A percentile compares a stretch with the other conserved stretches of the same genome.
phyloP scores from a whole-genome alignment of 1,284 basidiomycete species.

The Boletellus sp. region DNA sequence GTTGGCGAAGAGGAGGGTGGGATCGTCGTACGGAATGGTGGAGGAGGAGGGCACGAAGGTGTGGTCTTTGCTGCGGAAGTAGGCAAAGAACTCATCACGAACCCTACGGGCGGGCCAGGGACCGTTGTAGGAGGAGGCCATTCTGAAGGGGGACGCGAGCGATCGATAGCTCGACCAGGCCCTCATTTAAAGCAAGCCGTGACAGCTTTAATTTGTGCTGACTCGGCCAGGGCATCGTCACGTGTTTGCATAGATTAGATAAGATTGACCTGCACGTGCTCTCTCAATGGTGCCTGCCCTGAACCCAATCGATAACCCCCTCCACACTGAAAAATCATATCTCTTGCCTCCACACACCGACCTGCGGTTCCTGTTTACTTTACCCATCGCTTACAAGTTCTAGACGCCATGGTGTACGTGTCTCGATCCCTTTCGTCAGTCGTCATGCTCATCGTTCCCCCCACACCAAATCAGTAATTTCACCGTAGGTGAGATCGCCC shows the following conservation, averaged over 20 bases:
- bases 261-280: conserved; percentile 8
- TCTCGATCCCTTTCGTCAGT: conserved; percentile 8
- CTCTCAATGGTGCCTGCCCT: conserved; percentile 27
- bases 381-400: conserved; percentile 37
- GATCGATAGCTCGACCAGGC: conserved; percentile 23
- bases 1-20: conserved; percentile 96
- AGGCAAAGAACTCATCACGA: conserved; percentile 74
- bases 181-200: neutral
- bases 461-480: conserved; percentile 64
- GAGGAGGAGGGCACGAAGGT: conserved; percentile 92
- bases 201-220: conserved; percentile 8
- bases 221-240: conserved; percentile 19
- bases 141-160: conserved; percentile 16
- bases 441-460: conserved; percentile 37
- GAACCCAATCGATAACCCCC: conserved; percentile 33
- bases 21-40: conserved; percentile 95
- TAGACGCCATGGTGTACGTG: conserved; percentile 76
- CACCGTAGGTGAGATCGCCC: conserved; percentile 66
- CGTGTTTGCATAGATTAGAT: conserved; percentile 24
- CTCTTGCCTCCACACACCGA: conserved; percentile 12
- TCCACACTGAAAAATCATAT: neutral
- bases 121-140: conserved; percentile 31
- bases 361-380: conserved; percentile 23
- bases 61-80: conserved; percentile 79
- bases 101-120: conserved; percentile 72